Evolutionary conservation across 305 asterid species (phyloP).

Genomic region (Plantago coronopus): DNA sequence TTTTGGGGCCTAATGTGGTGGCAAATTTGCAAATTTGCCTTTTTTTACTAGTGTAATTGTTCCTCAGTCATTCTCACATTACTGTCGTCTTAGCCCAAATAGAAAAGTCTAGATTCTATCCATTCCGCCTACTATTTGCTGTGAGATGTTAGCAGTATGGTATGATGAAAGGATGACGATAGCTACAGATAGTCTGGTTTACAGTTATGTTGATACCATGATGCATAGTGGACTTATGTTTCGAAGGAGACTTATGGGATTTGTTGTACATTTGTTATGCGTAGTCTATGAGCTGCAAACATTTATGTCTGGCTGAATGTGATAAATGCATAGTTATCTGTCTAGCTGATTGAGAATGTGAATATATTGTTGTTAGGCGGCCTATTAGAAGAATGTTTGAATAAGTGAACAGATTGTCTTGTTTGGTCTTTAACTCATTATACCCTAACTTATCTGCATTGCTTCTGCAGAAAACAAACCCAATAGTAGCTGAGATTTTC

Average conservation of each 20-base stretch:
- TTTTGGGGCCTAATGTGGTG: neutral
- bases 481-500: slow-evolving; percentile 92
- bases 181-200: neutral
- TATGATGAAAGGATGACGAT: no score
- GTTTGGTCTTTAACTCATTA: neutral
- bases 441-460: slow-evolving; percentile 10
- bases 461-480: slow-evolving; percentile 81
- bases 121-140: no score
- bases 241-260: neutral
- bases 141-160: no score
- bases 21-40: no score
- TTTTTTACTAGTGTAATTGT: no score
- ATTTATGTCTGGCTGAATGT: neutral
- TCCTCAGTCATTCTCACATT: no score
- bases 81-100: no score
- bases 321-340: no score
- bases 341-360: neutral
- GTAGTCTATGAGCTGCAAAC: neutral
- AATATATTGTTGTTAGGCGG: slow-evolving; percentile 3
- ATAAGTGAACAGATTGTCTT: neutral
- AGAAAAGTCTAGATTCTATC: no score
- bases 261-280: no score
- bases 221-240: no score
- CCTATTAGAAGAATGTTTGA: neutral
- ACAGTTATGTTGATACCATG: no score